These are phyloP conservation scores for Metarhizium guizhouense DNA, from an alignment of 2,329 filamentous ascomycete species.

Conservation along the genomic window DNA sequence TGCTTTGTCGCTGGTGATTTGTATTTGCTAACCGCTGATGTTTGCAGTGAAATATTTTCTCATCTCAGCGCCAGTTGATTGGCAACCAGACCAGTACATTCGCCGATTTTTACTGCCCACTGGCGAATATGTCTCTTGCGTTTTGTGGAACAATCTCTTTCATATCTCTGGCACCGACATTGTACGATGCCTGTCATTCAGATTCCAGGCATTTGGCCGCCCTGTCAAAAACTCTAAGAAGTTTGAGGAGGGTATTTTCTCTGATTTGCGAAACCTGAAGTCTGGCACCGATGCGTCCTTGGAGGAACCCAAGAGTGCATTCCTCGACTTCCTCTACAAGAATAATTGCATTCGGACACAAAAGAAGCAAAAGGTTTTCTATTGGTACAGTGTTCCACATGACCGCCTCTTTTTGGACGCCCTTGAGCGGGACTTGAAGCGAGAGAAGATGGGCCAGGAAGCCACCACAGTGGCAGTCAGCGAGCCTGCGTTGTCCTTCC, in stretches of 20 bases:
- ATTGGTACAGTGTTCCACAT: slow-evolving; percentile 99
- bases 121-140: slow-evolving; percentile 97
- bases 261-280: slow-evolving; percentile 94
- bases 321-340: slow-evolving; percentile 98
- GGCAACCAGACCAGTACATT: slow-evolving; percentile 94
- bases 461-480: slow-evolving; percentile 93
- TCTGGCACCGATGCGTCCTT: slow-evolving; percentile 96
- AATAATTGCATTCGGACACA: slow-evolving; percentile 99
- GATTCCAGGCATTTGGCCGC: slow-evolving; percentile 96
- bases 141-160: slow-evolving; percentile 98
- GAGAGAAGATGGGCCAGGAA: slow-evolving; percentile 99
- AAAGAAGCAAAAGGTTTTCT: slow-evolving; percentile 99
- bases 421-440: slow-evolving; percentile 91
- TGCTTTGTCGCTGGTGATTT: background rate
- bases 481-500: slow-evolving; percentile 94
- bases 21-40: background rate
- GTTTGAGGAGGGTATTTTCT: slow-evolving; percentile 99
- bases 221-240: slow-evolving; percentile 99
- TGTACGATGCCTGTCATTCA: slow-evolving; percentile 92
- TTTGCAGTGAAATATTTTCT: slow-evolving; percentile 93
- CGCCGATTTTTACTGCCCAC: slow-evolving; percentile 90
- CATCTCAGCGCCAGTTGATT: slow-evolving; percentile 96
- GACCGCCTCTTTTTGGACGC: slow-evolving; percentile 96
- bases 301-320: slow-evolving; percentile 96
- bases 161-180: slow-evolving; percentile 99